Base-by-base conservation (phyloP, 2,329 filamentous ascomycete species). In the Capronia coronata region DNA sequence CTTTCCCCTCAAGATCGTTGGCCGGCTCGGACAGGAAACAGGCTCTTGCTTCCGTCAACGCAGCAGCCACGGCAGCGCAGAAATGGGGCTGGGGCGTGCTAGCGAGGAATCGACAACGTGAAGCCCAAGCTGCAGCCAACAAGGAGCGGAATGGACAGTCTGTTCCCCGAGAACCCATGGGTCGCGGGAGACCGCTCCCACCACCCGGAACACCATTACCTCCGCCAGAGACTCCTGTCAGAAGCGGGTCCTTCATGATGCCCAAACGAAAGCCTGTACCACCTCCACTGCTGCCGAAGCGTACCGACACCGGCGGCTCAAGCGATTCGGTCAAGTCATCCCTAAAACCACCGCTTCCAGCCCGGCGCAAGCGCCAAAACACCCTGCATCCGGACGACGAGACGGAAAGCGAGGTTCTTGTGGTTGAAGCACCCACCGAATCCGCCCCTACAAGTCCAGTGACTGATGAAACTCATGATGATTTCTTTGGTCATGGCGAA, bases 201-300 rank as follows among this genome's bases (percentile, higher is more conserved):
- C 87, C 88, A 7, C 86, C 85, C 2, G 89, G 88, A 1, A 82
- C 78, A 38, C 88, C 89, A 2, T 74, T 94, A 1, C 88, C 89
- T 1, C 79, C 74, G 35, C 84, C 83, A 1, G 79, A 82, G 29
- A 78, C 74, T 46, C 77, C 73, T 49, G 75, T 60, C 3, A 61
- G 78, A 5, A 80, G 78, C 61, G 76, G 77, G 38, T 77, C 76
- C 13, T 77, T 74, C 51, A 73, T 73, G 22, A 72, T 82, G 1
- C 78, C 82, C 2, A 83, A 79, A 62, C 74, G 84, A n/a, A 87
- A 84, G 60, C 75, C 80, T 1, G 68, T 84, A 7, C 68, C 76
- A 30, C 65, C 75, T 66, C 74, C 18, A n/a, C 19, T 46, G 9
- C 45, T 51, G 14, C 57, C 49, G 13, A 47, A 64, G 9, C 48